Conservation (phyloP, 108 stramenopile genomes). For the Licmophora abbreviata region DNA sequence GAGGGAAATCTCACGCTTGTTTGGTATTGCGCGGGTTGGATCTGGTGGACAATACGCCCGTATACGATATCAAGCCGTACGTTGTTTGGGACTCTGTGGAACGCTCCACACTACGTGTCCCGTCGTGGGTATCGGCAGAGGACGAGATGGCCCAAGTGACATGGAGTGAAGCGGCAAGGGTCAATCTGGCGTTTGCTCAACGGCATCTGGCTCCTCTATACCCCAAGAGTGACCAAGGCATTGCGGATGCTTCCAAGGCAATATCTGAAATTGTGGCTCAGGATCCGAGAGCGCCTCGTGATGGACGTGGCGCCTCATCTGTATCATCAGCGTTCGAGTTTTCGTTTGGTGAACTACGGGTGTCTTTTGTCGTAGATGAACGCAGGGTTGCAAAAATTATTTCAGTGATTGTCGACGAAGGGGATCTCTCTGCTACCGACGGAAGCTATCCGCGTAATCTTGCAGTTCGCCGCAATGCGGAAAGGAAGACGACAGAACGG, state of each 20-base stretch:
- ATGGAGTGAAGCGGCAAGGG: constrained; percentile 1
- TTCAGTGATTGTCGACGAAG: not conserved
- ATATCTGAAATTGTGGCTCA: constrained; percentile 7
- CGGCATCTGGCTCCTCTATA: not conserved
- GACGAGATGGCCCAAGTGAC: constrained; percentile 2
- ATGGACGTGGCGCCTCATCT: not conserved
- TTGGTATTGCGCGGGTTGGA: constrained; percentile 46
- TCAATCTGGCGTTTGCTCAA: not conserved
- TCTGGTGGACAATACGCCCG: constrained; percentile 89
- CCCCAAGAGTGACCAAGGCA: no score
- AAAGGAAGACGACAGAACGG: not conserved
- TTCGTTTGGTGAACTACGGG: constrained; percentile 4
- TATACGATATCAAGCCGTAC: constrained; percentile 89
- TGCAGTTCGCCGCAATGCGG: not conserved
- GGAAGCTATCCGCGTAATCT: constrained; percentile 6
- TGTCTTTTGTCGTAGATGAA: not conserved
- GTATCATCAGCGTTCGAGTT: not conserved
- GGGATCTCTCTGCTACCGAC: not conserved
- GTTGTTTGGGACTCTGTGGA: constrained; percentile 37
- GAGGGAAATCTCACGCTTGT: no score
- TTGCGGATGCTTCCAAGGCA: not conserved
- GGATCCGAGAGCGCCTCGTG: constrained; percentile 2
- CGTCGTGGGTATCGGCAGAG: constrained; percentile 5
- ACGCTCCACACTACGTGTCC: not conserved
- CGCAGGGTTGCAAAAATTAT: not conserved